These are phyloP conservation scores for Flaveria ramosissima DNA, from an alignment of 129 eudicot species.

Conservation along the genomic window DNA sequence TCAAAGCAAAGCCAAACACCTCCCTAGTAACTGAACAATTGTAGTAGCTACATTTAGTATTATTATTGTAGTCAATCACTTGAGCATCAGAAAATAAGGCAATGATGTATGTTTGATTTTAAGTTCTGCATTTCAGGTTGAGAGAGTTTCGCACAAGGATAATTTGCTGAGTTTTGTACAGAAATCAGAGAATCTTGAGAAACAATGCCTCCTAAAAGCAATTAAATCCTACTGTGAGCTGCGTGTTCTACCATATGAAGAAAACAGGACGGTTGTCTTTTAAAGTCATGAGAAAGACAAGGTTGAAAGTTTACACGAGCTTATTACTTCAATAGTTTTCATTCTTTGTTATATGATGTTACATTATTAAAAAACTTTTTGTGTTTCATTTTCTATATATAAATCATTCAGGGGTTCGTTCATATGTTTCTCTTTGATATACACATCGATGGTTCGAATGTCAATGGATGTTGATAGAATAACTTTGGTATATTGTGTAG, in stretches of 20 bases:
- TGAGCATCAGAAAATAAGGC: background rate
- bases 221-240: slow-evolving; percentile 83
- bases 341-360: slow-evolving; percentile 19
- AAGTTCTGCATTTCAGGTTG: slow-evolving; percentile 54
- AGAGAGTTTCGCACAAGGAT: slow-evolving; percentile 92
- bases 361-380: slow-evolving; percentile 2
- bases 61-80: background rate
- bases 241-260: slow-evolving; percentile 79
- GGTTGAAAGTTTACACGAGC: background rate
- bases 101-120: background rate
- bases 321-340: slow-evolving; percentile 9
- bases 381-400: slow-evolving; percentile 16
- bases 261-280: slow-evolving; percentile 85
- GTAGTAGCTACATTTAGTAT: background rate
- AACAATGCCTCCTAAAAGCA: slow-evolving; percentile 89
- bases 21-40: background rate
- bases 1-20: slow-evolving; percentile 3
- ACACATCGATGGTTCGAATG: slow-evolving; percentile 14
- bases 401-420: slow-evolving; percentile 1
- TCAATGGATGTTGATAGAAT: slow-evolving; percentile 1
- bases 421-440: slow-evolving; percentile 14
- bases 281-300: slow-evolving; percentile 27
- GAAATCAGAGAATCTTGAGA: slow-evolving; percentile 91
- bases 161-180: slow-evolving; percentile 74
- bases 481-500: slow-evolving; percentile 1